Evolutionary conservation across 176 grass and related monocot genomes (phyloP).

Genomic region (Juncus effusus): DNA sequence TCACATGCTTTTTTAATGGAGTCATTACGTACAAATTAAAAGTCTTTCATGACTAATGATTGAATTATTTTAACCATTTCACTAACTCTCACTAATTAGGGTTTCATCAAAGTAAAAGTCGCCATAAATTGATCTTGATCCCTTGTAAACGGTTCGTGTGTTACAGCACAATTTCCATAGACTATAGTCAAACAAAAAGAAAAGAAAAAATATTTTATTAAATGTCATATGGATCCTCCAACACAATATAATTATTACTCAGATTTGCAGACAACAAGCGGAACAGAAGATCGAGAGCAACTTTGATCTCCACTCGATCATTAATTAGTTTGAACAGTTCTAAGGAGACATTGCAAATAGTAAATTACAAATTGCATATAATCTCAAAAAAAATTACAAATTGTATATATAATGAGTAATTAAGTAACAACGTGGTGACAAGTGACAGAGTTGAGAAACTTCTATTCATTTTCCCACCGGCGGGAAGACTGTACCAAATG

Average conservation of each 20-base stretch:
- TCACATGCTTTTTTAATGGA: constrained; percentile 12
- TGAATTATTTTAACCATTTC: constrained; percentile 23
- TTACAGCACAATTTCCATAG: too few species aligned
- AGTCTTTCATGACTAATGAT: constrained; percentile 7
- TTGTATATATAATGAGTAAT: background rate
- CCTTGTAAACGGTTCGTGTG: too few species aligned
- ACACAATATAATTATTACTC: background rate
- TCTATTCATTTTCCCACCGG: background rate
- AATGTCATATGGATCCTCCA: background rate
- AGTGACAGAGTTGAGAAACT: constrained; percentile 12
- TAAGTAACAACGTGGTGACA: constrained; percentile 6
- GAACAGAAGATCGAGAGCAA: too few species aligned
- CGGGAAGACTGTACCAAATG: background rate
- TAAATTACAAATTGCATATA: background rate
- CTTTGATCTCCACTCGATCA: too few species aligned
- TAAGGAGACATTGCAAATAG: background rate
- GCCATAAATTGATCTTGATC: background rate
- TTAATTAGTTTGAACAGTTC: background rate
- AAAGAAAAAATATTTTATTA: too few species aligned
- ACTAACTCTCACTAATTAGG: constrained; percentile 16
- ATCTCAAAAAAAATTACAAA: background rate
- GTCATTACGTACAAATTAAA: constrained; percentile 13
- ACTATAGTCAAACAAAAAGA: too few species aligned
- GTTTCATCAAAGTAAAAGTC: background rate
- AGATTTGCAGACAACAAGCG: too few species aligned